A percentile compares a stretch with the other conserved stretches of the same genome.
Conservation (phyloP, 192 early-diverging fungal species). For the Phlyctochytrium arcticum region DNA sequence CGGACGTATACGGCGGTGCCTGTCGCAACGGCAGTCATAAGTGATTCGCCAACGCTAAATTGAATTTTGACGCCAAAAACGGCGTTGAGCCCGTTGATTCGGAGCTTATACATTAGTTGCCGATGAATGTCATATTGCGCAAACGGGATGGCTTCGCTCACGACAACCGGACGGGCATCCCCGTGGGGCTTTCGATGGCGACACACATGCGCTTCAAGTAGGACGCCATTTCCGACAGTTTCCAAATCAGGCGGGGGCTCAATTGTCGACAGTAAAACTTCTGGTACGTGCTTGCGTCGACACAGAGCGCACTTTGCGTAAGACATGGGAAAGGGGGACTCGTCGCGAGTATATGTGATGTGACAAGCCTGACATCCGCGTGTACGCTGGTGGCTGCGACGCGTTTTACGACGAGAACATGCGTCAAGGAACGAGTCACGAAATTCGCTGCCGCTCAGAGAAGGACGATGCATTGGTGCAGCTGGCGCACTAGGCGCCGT, state of each 20-base stretch:
- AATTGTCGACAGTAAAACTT: conserved; percentile 67
- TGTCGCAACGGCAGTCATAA: conserved; percentile 62
- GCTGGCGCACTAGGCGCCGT: no score
- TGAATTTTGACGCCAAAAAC: conserved; percentile 67
- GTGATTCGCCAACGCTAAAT: conserved; percentile 51
- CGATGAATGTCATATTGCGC: conserved; percentile 80
- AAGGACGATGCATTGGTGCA: background rate
- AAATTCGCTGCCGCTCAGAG: conserved; percentile 16
- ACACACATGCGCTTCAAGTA: conserved; percentile 73
- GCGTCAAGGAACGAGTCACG: conserved; percentile 17
- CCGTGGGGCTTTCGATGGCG: conserved; percentile 42
- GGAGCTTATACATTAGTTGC: conserved; percentile 75
- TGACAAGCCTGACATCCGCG: conserved; percentile 56
- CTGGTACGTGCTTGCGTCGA: conserved; percentile 70
- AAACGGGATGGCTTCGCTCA: conserved; percentile 77
- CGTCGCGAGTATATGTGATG: conserved; percentile 59
- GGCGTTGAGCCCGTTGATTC: conserved; percentile 71
- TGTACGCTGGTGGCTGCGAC: conserved; percentile 23
- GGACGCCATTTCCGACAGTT: conserved; percentile 57
- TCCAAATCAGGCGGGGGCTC: conserved; percentile 71
- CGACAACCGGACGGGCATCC: conserved; percentile 61
- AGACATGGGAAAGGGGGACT: conserved; percentile 68
- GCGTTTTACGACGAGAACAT: conserved; percentile 8
- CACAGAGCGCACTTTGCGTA: conserved; percentile 65
- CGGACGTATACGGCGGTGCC: conserved; percentile 69